phyloP scores from a whole-genome alignment of 2,329 filamentous ascomycete genomes.

The Botrytis squamosa region DNA sequence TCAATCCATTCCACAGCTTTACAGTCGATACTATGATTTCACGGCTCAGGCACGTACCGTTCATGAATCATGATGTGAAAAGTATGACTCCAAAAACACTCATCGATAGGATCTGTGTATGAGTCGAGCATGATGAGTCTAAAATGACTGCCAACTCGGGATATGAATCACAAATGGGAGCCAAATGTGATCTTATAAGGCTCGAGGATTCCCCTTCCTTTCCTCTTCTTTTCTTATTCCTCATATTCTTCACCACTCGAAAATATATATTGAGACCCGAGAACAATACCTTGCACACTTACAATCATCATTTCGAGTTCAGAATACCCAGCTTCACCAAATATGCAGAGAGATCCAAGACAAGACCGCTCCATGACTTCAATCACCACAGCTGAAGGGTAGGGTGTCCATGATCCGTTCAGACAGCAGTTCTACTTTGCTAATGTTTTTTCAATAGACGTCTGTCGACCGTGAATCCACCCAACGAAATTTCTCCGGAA shows the following conservation, averaged over 20 bases:
- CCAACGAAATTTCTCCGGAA: background rate
- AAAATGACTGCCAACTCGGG: background rate
- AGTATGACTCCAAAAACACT: background rate
- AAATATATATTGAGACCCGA: background rate
- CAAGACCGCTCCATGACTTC: background rate
- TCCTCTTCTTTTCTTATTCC: background rate
- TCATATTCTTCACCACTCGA: background rate
- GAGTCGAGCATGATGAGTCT: background rate
- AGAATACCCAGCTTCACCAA: background rate
- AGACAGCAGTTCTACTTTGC: background rate
- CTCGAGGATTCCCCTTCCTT: background rate
- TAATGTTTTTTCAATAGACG: background rate
- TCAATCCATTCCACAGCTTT: background rate
- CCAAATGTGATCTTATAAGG: background rate
- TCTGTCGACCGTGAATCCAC: background rate
- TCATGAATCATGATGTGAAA: background rate
- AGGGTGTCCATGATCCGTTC: background rate
- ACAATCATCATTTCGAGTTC: background rate
- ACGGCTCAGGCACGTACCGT: background rate
- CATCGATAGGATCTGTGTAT: background rate
- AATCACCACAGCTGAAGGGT: background rate
- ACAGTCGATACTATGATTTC: background rate
- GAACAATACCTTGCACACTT: background rate
- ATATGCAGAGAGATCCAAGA: background rate
- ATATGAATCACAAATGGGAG: background rate